Base-by-base conservation (phyloP, 2,329 filamentous ascomycete species). In the Ceratocystis colombiana region DNA sequence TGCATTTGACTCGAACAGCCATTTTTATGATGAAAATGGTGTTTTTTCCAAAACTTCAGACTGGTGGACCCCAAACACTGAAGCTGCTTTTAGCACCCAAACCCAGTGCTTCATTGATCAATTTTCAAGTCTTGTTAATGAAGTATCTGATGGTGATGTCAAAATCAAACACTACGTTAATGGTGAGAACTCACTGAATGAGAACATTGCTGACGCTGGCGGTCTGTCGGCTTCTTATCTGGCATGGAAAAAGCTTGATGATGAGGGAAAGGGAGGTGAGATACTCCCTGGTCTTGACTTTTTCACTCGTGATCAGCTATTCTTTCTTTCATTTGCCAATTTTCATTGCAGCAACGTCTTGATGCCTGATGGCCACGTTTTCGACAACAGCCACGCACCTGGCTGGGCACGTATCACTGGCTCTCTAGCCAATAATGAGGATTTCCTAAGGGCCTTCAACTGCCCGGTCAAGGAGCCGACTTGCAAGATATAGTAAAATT, bases 131-230 rank as follows among this genome's bases (percentile, higher is more conserved):
- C 28, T 57, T 5, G 20, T 57, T 2, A 10, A 37, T 6, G 33
- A 37, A 37, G 33, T 10, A 10, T 1, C 3, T n/a, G 15, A 17
- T 30, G 25, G 22, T 4, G 15, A 22, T 10, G 22, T 5, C 8
- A 57, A 28, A 5, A 15, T 30, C 0, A 80, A 85, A 44, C 87
- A 82, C 71, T 80, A 85, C 68, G 81, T 88, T 65, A 84, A 87
- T 67, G 87, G 86, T 8, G 76, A 76, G 28, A 76, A 84, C 10
- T 89, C 86, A 0, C 75, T 88, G 1, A 83, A 82, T 20, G 87
- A 89, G 75, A 89, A 89, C 71, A 86, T 89, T 71, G 86, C 86
- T 1, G 87, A 89, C 72, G 84, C 86, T 0, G 86, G 86, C 17
- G 87, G 87, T 12, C 72, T 89, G 0, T 78, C 80, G 8, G 82